Conservation (phyloP, 768 basidiomycete genomes). For the Ephemerocybe angulata region DNA sequence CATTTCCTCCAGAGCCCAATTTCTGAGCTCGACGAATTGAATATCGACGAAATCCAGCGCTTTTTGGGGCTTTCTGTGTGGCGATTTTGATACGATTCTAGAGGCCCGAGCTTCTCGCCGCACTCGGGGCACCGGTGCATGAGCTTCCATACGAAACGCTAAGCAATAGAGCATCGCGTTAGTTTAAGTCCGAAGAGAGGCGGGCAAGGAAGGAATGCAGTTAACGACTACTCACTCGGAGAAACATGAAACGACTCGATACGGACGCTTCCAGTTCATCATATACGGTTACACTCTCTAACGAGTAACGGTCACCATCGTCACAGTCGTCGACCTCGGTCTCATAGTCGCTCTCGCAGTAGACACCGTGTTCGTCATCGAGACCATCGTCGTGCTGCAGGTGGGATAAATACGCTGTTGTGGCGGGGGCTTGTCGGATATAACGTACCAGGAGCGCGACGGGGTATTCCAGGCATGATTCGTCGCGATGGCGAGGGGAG, state of each 20-base stretch:
- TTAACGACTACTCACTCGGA: slow-evolving; percentile 4
- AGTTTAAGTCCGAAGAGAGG: background rate
- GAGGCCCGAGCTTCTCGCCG: slow-evolving; percentile 4
- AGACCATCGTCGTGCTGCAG: background rate
- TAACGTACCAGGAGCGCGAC: background rate
- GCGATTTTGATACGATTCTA: background rate
- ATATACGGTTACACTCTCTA: background rate
- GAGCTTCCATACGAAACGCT: slow-evolving; percentile 4
- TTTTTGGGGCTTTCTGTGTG: background rate
- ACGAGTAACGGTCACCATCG: background rate
- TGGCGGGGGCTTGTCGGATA: background rate
- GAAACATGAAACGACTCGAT: slow-evolving; percentile 1
- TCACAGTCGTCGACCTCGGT: slow-evolving; percentile 3
- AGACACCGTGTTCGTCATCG: background rate
- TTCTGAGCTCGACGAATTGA: background rate
- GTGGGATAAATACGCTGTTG: background rate
- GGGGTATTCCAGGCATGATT: background rate
- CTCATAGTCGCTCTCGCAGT: slow-evolving; percentile 4
- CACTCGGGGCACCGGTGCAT: slow-evolving; percentile 5
- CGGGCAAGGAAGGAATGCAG: no score
- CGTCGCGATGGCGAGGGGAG: no score
- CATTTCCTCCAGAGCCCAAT: background rate
- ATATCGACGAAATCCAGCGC: background rate
- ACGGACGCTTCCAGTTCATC: background rate
- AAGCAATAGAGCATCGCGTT: background rate